Base-by-base conservation (phyloP, 768 basidiomycete genomes). In the Galerina sulciceps region DNA sequence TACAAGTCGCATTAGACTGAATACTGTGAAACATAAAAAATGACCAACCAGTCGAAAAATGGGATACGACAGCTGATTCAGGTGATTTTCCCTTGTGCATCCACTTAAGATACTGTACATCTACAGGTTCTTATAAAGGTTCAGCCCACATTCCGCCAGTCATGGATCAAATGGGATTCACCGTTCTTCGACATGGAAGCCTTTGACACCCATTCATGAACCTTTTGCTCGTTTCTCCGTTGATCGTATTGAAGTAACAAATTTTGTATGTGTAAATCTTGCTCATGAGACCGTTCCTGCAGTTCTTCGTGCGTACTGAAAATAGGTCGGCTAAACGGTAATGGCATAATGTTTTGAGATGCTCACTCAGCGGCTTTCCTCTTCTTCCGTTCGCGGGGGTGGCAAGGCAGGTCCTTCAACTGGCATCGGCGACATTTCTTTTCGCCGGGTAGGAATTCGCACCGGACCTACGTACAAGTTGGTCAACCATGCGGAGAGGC, bases 361-460 rank as follows among this genome's bases (percentile, higher is more conserved):
- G 69, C 83, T 54, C 70, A 84, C 84, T 82, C 82, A 44, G 84
- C 84, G 55, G 81, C 72, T 67, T 84, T 83, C 38, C 85, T 79
- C 65, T 83, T 85, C 72, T 86, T 86, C 54, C 85, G 77, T 43
- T 67, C 73, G 40, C 82, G 76, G 4, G 80, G 68, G 23, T 76
- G 67, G 59, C 85, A 86, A 53, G 75, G 69, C 52, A 81, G 74
- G 50, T 78, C 76, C 42, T 79, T 80, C 26, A 72, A 70, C 53
- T 75, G 79, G 58, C 85, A 86, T 20, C 84, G 72, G 47, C 78
- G 75, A 63, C 85, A 86, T 14, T 71, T 71, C 15, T 62, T 69
- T 64, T 82, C 75, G n/a, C 81, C 82, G 5, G 72, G 68, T 23
- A 64, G 71, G 58, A 79, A 80, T 68, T 84, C 79, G 54, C 85